Base-by-base conservation (phyloP, 2,329 filamentous ascomycete species). In the Venturia aucupariae region DNA sequence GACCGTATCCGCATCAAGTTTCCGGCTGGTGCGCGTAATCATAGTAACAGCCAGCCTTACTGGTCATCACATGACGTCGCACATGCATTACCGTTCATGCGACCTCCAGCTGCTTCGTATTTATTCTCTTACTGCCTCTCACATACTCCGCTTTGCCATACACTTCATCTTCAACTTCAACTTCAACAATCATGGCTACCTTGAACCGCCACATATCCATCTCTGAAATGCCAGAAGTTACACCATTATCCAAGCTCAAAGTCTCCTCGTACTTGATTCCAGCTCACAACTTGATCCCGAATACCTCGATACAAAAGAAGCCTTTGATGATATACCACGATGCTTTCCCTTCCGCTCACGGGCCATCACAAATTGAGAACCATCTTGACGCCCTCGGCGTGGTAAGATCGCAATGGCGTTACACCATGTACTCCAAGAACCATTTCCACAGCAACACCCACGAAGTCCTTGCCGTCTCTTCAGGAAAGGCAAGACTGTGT, bases 401-500 rank as follows among this genome's bases (percentile, higher is more conserved):
- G 41, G 86, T 88, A 3, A 71, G 70, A 1, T 86, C 87, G 0
- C 84, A 87, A 70, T 89, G 86, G 87, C 79, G 83, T 32, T 89
- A 86, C 73, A 85, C 84, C 19, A 90, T 90, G 86, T 90, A 87
- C 72, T 73, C 72, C 42, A 82, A 80, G 6, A 84, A 81, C 0
- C 87, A 90, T 74, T 90, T 87, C 72, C 87, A 90, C 75, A 84
- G 79, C 69, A 89, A 81, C 0, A 81, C 83, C 0, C 86, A 90
- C 71, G 86, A 90, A 74, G 81, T 89, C 2, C 80, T 90, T 2
- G 83, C 80, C 68, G 79, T 90, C 60, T 79, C 80, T 51, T 74
- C 74, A 2, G 86, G 87, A 0, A 78, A 75, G 30, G 87, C 88
- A 0, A 78, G 75, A 42, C 76, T 90, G 1, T 87, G 85, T 67